Evolutionary conservation across 2,329 filamentous ascomycete species (phyloP).

Genomic region (Claviceps citrina): DNA sequence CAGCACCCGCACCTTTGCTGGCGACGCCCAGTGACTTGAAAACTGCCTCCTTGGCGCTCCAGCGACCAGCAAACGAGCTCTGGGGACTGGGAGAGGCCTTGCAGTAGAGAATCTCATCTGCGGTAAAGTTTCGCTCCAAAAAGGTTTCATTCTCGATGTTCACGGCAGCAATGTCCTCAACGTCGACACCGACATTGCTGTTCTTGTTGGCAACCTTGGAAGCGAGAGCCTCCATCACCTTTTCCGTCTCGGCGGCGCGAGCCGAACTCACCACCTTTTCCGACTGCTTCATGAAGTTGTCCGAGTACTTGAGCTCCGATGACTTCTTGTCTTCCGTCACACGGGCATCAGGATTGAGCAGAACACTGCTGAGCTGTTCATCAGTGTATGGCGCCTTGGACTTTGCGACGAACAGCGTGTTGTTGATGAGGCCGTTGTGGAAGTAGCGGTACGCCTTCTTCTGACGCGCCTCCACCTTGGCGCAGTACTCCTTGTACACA

Average conservation of each 20-base stretch:
- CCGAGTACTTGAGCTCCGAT: conserved; percentile 57
- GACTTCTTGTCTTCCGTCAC: conserved; percentile 79
- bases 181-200: conserved; percentile 83
- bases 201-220: conserved; percentile 38
- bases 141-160: conserved; percentile 93
- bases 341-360: conserved; percentile 86
- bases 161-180: conserved; percentile 74
- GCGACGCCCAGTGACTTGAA: conserved; percentile 90
- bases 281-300: conserved; percentile 50
- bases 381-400: conserved; percentile 78
- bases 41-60: conserved; percentile 96
- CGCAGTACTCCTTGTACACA: conserved; percentile 67
- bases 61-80: conserved; percentile 85
- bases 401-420: conserved; percentile 95
- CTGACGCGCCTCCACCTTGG: conserved; percentile 81
- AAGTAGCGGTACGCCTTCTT: conserved; percentile 99
- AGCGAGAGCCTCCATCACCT: conserved; percentile 65
- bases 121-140: conserved; percentile 85
- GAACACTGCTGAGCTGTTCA: conserved; percentile 69
- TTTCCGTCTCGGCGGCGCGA: conserved; percentile 47
- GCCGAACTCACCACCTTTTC: conserved; percentile 36
- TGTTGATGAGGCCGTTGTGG: conserved; percentile 97
- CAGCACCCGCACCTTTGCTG: conserved; percentile 75
- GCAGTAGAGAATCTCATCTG: conserved; percentile 74
- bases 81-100: conserved; percentile 61